Conservation (phyloP, 176 grass and related monocot species). For the Cenchrus fungigraminus region DNA sequence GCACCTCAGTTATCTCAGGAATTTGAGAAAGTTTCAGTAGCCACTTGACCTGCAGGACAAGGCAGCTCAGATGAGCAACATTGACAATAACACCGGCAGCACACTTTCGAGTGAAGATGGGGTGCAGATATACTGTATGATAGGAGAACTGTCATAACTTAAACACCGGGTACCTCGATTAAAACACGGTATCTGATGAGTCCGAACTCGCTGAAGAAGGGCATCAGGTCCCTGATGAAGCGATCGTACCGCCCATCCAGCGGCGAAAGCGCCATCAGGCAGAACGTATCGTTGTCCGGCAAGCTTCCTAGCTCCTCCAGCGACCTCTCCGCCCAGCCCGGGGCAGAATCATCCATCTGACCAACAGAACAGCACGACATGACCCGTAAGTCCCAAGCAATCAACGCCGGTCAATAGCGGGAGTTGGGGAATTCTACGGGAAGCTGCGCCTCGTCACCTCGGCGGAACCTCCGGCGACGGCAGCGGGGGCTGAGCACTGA, state of each 20-base stretch:
- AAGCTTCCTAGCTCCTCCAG: slow-evolving; percentile 42
- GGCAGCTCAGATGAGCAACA: neutral
- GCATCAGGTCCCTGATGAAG: slow-evolving; percentile 56
- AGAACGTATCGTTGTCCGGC: slow-evolving; percentile 47
- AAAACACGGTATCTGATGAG: slow-evolving; percentile 84
- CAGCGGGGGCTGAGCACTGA: slow-evolving; percentile 22
- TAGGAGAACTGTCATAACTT: neutral
- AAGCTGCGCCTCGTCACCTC: slow-evolving; percentile 28
- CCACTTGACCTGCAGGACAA: slow-evolving; percentile 76
- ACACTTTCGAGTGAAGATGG: slow-evolving; percentile 1
- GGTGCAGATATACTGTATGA: neutral
- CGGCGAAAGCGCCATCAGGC: slow-evolving; percentile 75
- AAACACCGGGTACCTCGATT: slow-evolving; percentile 66
- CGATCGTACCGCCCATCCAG: slow-evolving; percentile 82
- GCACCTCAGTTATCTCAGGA: slow-evolving; percentile 81
- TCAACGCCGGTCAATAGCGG: neutral
- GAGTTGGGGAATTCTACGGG: neutral
- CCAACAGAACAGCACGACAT: neutral
- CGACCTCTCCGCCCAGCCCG: slow-evolving; percentile 38
- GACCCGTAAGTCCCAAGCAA: slow-evolving; percentile 20
- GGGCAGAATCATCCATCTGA: slow-evolving; percentile 40
- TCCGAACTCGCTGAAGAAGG: slow-evolving; percentile 95
- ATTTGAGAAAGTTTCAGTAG: slow-evolving; percentile 87
- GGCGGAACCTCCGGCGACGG: neutral
- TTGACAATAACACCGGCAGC: neutral